Evolutionary conservation across 2,329 filamentous ascomycete genomes (phyloP).

Genomic region (Dactylellina cionopaga): DNA sequence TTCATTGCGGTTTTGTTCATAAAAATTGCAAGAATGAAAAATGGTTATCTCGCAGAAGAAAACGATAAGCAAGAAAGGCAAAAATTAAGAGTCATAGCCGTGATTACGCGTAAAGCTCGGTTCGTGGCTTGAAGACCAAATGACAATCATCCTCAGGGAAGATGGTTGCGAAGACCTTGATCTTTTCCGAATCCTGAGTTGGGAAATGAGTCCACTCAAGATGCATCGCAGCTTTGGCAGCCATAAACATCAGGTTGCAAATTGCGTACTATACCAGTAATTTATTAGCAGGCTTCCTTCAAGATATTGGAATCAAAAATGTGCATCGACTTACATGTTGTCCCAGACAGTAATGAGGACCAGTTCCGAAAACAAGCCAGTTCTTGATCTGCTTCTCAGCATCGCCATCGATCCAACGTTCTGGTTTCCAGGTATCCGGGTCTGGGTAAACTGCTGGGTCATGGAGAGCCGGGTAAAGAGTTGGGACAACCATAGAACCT

Average conservation of each 20-base stretch:
- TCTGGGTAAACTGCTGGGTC: slow-evolving; percentile 92
- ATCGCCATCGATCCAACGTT: slow-evolving; percentile 88
- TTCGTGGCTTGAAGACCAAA: slow-evolving; percentile 72
- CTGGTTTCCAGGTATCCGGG: slow-evolving; percentile 87
- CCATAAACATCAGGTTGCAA: slow-evolving; percentile 85
- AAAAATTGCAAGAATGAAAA: slow-evolving; percentile 19
- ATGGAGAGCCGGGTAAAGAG: slow-evolving; percentile 87
- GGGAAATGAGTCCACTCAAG: slow-evolving; percentile 91
- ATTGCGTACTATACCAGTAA: slow-evolving; percentile 72
- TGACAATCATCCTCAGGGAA: slow-evolving; percentile 95
- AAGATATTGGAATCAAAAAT: too few relatives aligned
- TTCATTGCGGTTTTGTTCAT: background rate
- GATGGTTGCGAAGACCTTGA: slow-evolving; percentile 97
- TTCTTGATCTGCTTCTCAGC: slow-evolving; percentile 91
- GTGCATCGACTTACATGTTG: slow-evolving; percentile 68
- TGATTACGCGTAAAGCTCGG: slow-evolving; percentile 52
- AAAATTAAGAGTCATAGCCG: slow-evolving; percentile 59
- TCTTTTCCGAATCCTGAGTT: slow-evolving; percentile 86
- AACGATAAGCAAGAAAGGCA: background rate
- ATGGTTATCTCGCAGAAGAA: slow-evolving; percentile 59
- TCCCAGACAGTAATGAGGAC: slow-evolving; percentile 94
- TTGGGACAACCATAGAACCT: slow-evolving; percentile 93
- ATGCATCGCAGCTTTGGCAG: slow-evolving; percentile 86
- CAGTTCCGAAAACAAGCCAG: slow-evolving; percentile 94
- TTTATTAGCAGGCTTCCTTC: background rate